phyloP scores from a whole-genome alignment of 352 stramenopile genomes.

The Phytophthora sansomeana region DNA sequence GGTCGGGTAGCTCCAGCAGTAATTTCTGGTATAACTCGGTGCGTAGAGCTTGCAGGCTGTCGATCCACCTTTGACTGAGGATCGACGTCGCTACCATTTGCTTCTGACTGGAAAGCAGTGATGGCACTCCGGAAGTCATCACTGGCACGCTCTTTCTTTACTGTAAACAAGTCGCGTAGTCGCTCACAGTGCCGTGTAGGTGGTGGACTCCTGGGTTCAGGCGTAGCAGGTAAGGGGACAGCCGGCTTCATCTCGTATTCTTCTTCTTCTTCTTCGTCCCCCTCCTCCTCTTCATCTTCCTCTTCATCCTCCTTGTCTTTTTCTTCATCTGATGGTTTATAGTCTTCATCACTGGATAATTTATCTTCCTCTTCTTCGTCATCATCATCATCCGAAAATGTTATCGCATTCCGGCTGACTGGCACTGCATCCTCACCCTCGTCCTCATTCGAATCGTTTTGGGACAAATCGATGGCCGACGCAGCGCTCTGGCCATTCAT shows the following conservation, averaged over 20 bases:
- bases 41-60: slow-evolving; percentile 6
- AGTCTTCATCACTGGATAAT: neutral
- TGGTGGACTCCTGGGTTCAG: slow-evolving; percentile 8
- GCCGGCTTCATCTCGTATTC: slow-evolving; percentile 56
- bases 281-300: slow-evolving; percentile 19
- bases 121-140: slow-evolving; percentile 63
- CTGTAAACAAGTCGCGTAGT: slow-evolving; percentile 20
- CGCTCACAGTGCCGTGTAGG: slow-evolving; percentile 13
- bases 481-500: neutral
- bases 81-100: slow-evolving; percentile 8
- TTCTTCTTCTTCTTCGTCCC: slow-evolving; percentile 47
- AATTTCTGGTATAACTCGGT: slow-evolving; percentile 1
- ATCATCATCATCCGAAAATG: slow-evolving; percentile 17
- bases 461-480: slow-evolving; percentile 17
- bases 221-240: slow-evolving; percentile 14
- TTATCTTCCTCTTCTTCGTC: slow-evolving; percentile 42
- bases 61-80: slow-evolving; percentile 17
- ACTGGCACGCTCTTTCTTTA: slow-evolving; percentile 47
- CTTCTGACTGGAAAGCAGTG: slow-evolving; percentile 49
- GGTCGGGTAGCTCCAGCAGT: slow-evolving; percentile 6
- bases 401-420: slow-evolving; percentile 19
- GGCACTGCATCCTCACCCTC: slow-evolving; percentile 30
- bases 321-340: neutral
- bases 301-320: neutral
- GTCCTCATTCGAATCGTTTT: slow-evolving; percentile 21